Conservation (phyloP, 768 basidiomycete genomes). For the Mycena olivaceomarginata region DNA sequence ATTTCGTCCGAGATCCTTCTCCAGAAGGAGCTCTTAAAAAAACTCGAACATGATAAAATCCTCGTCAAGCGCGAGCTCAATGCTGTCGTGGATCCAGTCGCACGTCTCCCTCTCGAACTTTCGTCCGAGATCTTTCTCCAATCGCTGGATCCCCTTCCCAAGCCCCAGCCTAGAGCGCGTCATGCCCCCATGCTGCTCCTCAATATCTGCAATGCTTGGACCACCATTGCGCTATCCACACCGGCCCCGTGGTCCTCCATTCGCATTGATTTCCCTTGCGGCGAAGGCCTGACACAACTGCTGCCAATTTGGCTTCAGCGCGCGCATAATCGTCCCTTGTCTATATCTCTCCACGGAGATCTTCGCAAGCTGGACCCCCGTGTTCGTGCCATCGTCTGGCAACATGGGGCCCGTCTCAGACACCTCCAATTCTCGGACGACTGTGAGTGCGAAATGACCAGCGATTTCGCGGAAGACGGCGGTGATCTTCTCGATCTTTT, state of each 20-base stretch:
- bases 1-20: background rate
- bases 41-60: background rate
- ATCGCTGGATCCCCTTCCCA: background rate
- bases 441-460: background rate
- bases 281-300: background rate
- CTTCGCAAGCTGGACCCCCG: background rate
- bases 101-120: slow-evolving; percentile 1
- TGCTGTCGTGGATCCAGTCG: background rate
- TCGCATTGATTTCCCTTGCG: background rate
- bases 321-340: background rate
- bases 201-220: background rate
- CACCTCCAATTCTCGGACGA: background rate
- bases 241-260: background rate
- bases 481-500: background rate
- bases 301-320: background rate
- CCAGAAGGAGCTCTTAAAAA: background rate
- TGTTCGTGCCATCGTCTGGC: background rate
- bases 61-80: slow-evolving; percentile 3
- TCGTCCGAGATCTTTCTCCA: background rate
- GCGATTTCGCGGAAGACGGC: too few species aligned
- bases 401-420: background rate
- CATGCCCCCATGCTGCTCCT: background rate
- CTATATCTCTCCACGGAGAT: background rate
- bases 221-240: background rate
- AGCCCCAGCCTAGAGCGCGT: background rate